These are phyloP conservation scores for Lasiosphaeria hispida DNA, from an alignment of 495 filamentous ascomycete species.

Conservation along the genomic window DNA sequence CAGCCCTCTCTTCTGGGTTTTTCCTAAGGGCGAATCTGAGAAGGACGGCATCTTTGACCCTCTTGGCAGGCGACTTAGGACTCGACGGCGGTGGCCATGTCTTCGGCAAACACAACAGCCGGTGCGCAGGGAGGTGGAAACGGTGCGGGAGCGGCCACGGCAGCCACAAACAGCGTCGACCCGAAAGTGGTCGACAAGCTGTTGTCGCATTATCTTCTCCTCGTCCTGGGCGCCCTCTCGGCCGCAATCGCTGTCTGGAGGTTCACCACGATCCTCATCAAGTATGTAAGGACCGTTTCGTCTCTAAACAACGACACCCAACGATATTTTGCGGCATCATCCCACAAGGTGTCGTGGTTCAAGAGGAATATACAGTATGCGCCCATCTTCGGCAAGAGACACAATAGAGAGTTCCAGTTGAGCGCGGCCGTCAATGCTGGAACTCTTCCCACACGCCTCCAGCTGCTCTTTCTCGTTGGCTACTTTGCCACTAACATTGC, in stretches of 20 bases:
- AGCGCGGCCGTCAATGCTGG: conserved; percentile 83
- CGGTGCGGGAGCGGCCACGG: conserved; percentile 8
- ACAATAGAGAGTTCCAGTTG: conserved; percentile 87
- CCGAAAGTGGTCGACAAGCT: conserved; percentile 39
- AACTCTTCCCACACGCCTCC: conserved; percentile 82
- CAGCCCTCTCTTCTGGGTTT: background rate
- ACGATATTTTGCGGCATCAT: conserved; percentile 50
- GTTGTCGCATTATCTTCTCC: conserved; percentile 47
- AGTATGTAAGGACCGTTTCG: conserved; percentile 71
- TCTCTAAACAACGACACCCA: conserved; percentile 66
- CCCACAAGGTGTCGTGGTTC: conserved; percentile 58
- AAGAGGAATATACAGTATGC: conserved; percentile 83
- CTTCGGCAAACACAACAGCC: conserved; percentile 13
- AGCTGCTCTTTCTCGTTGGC: conserved; percentile 67
- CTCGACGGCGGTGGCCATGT: background rate
- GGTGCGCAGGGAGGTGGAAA: conserved; percentile 3
- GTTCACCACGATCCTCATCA: conserved; percentile 53
- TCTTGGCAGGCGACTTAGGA: background rate
- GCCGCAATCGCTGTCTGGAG: conserved; percentile 47
- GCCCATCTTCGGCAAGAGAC: conserved; percentile 76
- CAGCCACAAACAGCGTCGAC: conserved; percentile 18
- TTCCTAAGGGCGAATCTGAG: background rate
- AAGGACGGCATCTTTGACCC: too few relatives aligned
- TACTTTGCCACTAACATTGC: conserved; percentile 76
- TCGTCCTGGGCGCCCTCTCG: conserved; percentile 44